Base-by-base conservation (phyloP, 106 monocot genomes). In the Phalaenopsis equestris region DNA sequence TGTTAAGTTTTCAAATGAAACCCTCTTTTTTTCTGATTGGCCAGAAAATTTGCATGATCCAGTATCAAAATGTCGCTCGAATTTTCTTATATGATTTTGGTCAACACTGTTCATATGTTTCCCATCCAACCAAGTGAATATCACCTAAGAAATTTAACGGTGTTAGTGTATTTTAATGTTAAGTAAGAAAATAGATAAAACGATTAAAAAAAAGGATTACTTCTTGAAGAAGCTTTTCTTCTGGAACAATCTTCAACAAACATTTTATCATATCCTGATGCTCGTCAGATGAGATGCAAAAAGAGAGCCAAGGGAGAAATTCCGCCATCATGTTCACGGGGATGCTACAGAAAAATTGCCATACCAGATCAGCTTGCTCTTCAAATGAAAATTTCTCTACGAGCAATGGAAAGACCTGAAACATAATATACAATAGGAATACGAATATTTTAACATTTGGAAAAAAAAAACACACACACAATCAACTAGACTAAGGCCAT, bases 321-420 rank as follows among this genome's bases (percentile, higher is more conserved):
- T 99, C 86, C 15, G 84, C 86, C 88, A 99, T 84, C 93, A 93
- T 99, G 77, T 89, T 95, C 39, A 99, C 99, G 77, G 99, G 99
- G 76, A 99, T 99, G 85, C 93, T 99, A 81, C 95, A 99, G 4
- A 99, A 56, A 77, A 99, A 99, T 79, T 95, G 95, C 95, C 99
- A 99, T 15, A 93, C 95, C 79, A 99, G 81, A 82, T 88, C 86
- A 83, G 99, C 95, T 78, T 99, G 95, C 81, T 95, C 99, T 78
- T 93, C 86, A 81, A 90, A 91, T 41, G 95, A 95, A 84, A 95
- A 99, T 80, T 95, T 95, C 75, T 91, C 93, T 55, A 95, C 78
- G 81, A 99, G 95, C 85, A 99, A 83, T 5, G 99, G 99, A 75
- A 95, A 93, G 55, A 99, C 95, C 99, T 99, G 88, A 48, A 84